Percentiles rank a stretch among this genome's conserved stretches.
Evolutionary conservation across 164 flowering plant genomes (phyloP).

Genomic region (Nelumbo lutea): DNA sequence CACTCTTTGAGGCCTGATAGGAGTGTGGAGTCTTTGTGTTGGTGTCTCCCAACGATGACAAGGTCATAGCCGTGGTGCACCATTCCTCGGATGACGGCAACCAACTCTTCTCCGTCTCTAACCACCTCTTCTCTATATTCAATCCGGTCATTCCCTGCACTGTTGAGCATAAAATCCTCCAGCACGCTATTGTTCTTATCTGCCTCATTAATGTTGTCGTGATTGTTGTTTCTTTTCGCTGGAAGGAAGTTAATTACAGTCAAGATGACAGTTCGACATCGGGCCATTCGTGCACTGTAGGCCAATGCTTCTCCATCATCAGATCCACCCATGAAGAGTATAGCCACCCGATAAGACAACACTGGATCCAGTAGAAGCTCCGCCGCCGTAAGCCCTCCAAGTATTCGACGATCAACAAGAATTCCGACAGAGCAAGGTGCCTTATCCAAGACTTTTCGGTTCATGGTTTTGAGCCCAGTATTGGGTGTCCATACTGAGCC

Average conservation of each 20-base stretch:
- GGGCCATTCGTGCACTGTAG: constrained; percentile 40
- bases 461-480: constrained; percentile 23
- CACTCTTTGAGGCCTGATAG: constrained; percentile 26
- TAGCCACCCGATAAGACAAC: constrained; percentile 16
- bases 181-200: constrained; percentile 23
- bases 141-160: constrained; percentile 19
- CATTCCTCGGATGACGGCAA: constrained; percentile 6
- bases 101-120: constrained; percentile 29
- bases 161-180: constrained; percentile 10
- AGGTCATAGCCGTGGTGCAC: constrained; percentile 24
- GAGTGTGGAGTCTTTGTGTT: constrained; percentile 17
- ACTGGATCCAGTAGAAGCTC: constrained; percentile 2
- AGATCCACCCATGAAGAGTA: constrained; percentile 44
- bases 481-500: constrained; percentile 16
- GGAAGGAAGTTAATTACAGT: constrained; percentile 29
- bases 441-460: constrained; percentile 28
- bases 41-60: constrained; percentile 43
- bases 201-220: constrained; percentile 16
- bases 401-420: constrained; percentile 32
- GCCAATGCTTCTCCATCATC: constrained; percentile 48
- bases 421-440: constrained; percentile 58
- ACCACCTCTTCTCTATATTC: constrained; percentile 32
- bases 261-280: constrained; percentile 20
- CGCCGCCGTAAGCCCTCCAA: constrained; percentile 8
- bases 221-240: neutral